Percentiles rank a stretch among this genome's conserved stretches.
phyloP scores from a whole-genome alignment of 1,284 basidiomycete genomes.

The Cryptococcus jaspeensis region DNA sequence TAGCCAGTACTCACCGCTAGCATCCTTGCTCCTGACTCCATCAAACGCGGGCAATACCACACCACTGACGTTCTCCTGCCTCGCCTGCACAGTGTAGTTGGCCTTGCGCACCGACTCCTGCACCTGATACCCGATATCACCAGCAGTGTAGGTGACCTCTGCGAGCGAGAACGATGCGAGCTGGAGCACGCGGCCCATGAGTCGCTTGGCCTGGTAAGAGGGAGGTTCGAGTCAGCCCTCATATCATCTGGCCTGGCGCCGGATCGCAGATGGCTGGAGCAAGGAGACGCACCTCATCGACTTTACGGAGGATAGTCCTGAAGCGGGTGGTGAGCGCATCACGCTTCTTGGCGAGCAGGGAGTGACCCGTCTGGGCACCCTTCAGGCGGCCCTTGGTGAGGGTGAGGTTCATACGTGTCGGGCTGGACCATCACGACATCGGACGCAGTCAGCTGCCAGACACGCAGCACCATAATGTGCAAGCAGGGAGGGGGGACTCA shows the following conservation, averaged over 20 bases:
- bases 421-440: constrained; percentile 46
- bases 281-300: constrained; percentile 73
- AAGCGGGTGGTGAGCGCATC: constrained; percentile 94
- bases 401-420: constrained; percentile 90
- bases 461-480: background rate
- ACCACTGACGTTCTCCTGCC: constrained; percentile 98
- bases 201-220: constrained; percentile 79
- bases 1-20: constrained; percentile 62
- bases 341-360: constrained; percentile 92
- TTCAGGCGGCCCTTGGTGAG: constrained; percentile 91
- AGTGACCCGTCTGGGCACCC: constrained; percentile 96
- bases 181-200: constrained; percentile 99
- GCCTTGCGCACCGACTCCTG: constrained; percentile 68
- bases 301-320: constrained; percentile 81
- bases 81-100: constrained; percentile 87
- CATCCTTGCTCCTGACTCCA: constrained; percentile 70
- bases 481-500: constrained; percentile 32
- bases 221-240: background rate
- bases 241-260: background rate
- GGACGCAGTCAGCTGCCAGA: constrained; percentile 1
- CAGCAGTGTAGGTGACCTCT: constrained; percentile 96
- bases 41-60: constrained; percentile 97
- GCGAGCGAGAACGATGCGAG: constrained; percentile 97
- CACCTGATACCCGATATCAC: constrained; percentile 93
- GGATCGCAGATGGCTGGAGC: background rate